Base-by-base conservation (phyloP, 352 stramenopile genomes). In the Phytopythium chamaehyphon region DNA sequence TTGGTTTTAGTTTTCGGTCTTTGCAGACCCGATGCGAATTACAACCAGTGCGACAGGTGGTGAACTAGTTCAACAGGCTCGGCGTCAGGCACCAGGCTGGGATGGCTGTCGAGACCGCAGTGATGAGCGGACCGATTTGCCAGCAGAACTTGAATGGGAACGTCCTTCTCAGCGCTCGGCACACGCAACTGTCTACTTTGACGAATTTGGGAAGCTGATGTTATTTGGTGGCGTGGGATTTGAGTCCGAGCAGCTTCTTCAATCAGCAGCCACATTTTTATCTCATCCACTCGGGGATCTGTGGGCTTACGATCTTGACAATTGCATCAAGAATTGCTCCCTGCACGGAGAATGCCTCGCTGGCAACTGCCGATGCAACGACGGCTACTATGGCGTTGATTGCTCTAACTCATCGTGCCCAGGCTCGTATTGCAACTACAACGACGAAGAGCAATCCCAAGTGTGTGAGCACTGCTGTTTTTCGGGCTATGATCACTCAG, bases 341-440 rank as follows among this genome's bases (percentile, higher is more conserved):
- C 68, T 90, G 39, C 86, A 98, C 48, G 96, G 96, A 18, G 61
- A 85, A 1, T 99, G 96, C 63, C 73, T 73, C 28, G 94, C 88
- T 55, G 96, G 96, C 8, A 96, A 90, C 49, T 98, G 94, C 51
- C 71, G 79, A n/a, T 98, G 95, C 61, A 54, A 97, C 55, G 84
- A 95, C 47, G 96, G 96, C 14, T 99, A 96, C 64, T 98, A 97
- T 58, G 96, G 96, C n/a, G 57, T 88, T 2, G 96, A 98, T 63
- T 99, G 96, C 64, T 98, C 86, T 10, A 99, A 99, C 61, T 85
- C 81, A 18, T 74, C 89, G 7, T 98, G 96, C 56, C 93, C 96
- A 0, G 96, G 96, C 2, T 95, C 88, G 35, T 97, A 89, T 26
- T 99, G 96, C 57, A 65, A 76, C 23, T 98, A 98, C 66, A 79